phyloP scores from a whole-genome alignment of 2,329 filamentous ascomycete species.

The Rosellinia necatrix region DNA sequence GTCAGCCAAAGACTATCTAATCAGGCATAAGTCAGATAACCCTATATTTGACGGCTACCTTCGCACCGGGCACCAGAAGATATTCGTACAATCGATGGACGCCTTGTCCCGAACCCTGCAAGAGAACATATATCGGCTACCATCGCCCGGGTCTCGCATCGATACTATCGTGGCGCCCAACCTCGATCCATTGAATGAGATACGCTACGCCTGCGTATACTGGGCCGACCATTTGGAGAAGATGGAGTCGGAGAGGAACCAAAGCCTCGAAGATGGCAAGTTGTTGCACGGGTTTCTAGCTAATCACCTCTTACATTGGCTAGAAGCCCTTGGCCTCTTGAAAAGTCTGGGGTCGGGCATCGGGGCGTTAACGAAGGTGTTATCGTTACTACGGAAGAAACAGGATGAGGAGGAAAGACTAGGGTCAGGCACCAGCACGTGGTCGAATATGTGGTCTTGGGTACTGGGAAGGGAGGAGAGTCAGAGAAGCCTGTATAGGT shows the following conservation, averaged over 20 bases:
- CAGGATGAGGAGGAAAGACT: not conserved
- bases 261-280: not conserved
- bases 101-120: constrained; percentile 37
- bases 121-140: constrained; percentile 44
- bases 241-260: constrained; percentile 26
- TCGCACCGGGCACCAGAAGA: constrained; percentile 34
- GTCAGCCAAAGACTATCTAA: constrained; percentile 50
- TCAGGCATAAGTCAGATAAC: constrained; percentile 24
- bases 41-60: constrained; percentile 39
- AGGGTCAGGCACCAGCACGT: not conserved
- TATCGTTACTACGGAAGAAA: constrained; percentile 5
- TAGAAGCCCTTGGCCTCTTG: constrained; percentile 48
- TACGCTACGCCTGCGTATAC: constrained; percentile 42
- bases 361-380: constrained; percentile 20
- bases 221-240: constrained; percentile 43
- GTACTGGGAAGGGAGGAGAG: not conserved
- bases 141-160: constrained; percentile 30
- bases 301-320: constrained; percentile 47
- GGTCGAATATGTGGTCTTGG: too few relatives aligned
- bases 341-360: not conserved
- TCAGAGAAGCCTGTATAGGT: constrained; percentile 9
- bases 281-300: constrained; percentile 39
- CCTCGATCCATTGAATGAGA: constrained; percentile 35
- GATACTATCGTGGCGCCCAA: constrained; percentile 28
- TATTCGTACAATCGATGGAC: constrained; percentile 44